Conservation (phyloP, 257 asterid species). For the Forsythia suspensa region DNA sequence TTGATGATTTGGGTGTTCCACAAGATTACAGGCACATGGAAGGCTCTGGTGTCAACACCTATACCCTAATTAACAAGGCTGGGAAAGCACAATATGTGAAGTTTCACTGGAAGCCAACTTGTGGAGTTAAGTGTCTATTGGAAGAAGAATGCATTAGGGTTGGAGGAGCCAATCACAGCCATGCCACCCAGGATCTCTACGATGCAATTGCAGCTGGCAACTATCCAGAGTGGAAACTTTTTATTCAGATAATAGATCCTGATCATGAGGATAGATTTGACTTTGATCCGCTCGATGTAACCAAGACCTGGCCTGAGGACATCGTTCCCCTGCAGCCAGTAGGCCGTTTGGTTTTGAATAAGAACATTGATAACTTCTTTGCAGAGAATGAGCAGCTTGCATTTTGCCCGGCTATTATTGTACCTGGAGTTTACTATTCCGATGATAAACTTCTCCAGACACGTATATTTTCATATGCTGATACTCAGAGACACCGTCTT, state of each 20-base stretch:
- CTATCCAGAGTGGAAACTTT: slow-evolving; percentile 98
- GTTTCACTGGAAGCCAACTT: slow-evolving; percentile 98
- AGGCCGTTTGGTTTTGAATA: slow-evolving; percentile 90
- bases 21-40: slow-evolving; percentile 98
- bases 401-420: slow-evolving; percentile 49
- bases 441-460: slow-evolving; percentile 54
- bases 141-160: slow-evolving; percentile 80
- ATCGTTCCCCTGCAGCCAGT: slow-evolving; percentile 93
- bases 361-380: slow-evolving; percentile 81
- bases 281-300: slow-evolving; percentile 95
- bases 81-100: slow-evolving; percentile 89
- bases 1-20: slow-evolving; percentile 87
- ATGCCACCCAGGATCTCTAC: slow-evolving; percentile 92
- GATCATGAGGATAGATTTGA: slow-evolving; percentile 82
- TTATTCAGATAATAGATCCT: slow-evolving; percentile 85
- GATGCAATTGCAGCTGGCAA: slow-evolving; percentile 87
- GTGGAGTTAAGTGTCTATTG: slow-evolving; percentile 82
- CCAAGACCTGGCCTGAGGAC: slow-evolving; percentile 98
- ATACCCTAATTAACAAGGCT: slow-evolving; percentile 77
- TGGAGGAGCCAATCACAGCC: slow-evolving; percentile 95
- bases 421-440: slow-evolving; percentile 51
- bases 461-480: slow-evolving; percentile 46
- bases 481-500: slow-evolving; percentile 54
- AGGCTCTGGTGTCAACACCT: slow-evolving; percentile 91
- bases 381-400: slow-evolving; percentile 59